These are phyloP conservation scores for Mediolabrus comicus DNA, from an alignment of 108 stramenopile species.

Conservation along the genomic window DNA sequence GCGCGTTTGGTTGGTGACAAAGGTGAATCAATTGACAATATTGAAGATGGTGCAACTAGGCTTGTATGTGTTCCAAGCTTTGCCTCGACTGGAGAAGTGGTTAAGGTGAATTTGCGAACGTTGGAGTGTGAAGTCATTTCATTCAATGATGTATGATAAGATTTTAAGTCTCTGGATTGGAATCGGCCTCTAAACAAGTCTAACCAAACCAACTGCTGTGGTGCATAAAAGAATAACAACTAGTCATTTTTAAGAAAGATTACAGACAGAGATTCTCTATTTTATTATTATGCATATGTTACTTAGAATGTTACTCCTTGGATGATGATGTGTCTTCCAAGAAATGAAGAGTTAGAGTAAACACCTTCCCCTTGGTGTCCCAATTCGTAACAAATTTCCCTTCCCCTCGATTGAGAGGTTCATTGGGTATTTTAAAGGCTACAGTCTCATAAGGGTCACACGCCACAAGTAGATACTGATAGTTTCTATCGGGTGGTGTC, in stretches of 20 bases:
- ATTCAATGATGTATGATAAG: slow-evolving; percentile 52
- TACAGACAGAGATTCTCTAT: neutral
- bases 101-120: slow-evolving; percentile 72
- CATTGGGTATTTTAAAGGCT: slow-evolving; percentile 98
- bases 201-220: too few relatives aligned
- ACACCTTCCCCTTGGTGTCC: slow-evolving; percentile 89
- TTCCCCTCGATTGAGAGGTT: slow-evolving; percentile 89
- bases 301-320: neutral
- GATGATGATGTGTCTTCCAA: slow-evolving; percentile 28
- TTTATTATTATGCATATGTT: neutral
- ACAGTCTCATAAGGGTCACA: slow-evolving; percentile 99
- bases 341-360: slow-evolving; percentile 89
- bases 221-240: neutral
- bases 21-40: slow-evolving; percentile 17
- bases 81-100: slow-evolving; percentile 65
- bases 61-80: slow-evolving; percentile 80
- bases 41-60: slow-evolving; percentile 23
- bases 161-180: neutral
- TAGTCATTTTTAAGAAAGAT: neutral
- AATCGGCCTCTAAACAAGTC: neutral
- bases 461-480: slow-evolving; percentile 97
- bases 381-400: slow-evolving; percentile 95
- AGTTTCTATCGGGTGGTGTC: slow-evolving; percentile 90
- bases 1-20: slow-evolving; percentile 31
- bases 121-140: slow-evolving; percentile 65